Conservation (phyloP, 2,329 filamentous ascomycete species). For the Aspergillus fumigatus region DNA sequence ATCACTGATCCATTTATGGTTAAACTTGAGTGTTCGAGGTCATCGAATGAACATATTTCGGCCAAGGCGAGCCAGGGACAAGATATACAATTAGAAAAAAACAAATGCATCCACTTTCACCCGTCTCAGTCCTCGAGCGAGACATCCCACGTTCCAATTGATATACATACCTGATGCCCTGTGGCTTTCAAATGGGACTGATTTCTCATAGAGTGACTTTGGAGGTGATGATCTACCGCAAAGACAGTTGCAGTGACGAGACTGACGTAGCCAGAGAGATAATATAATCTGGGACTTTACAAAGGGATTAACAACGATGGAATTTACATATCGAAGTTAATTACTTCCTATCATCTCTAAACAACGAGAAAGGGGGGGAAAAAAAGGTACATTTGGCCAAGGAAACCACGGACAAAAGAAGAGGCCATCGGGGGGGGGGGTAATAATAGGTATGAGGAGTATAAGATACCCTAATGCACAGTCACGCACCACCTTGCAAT, state of each 20-base stretch:
- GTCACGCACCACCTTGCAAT: neutral
- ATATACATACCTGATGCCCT: no score
- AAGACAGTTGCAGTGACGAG: neutral
- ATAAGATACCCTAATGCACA: neutral
- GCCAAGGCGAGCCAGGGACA: no score
- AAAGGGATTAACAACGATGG: neutral
- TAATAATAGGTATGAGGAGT: neutral
- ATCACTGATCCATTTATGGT: neutral
- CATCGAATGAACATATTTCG: neutral
- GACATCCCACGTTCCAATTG: no score
- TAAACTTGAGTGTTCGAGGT: neutral
- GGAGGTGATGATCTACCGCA: no score
- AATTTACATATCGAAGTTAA: constrained; percentile 30
- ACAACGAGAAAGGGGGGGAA: constrained; percentile 18
- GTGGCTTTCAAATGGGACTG: no score
- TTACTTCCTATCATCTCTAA: constrained; percentile 35
- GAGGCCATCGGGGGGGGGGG: neutral
- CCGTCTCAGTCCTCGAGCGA: no score
- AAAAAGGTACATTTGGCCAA: constrained; percentile 24
- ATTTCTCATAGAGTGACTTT: no score
- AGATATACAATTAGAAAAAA: neutral
- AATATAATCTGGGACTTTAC: neutral
- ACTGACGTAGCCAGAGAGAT: neutral
- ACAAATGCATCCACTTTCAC: no score
- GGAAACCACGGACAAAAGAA: neutral